phyloP scores from a whole-genome alignment of 2,329 filamentous ascomycete genomes.

The Aspergillus bombycis region DNA sequence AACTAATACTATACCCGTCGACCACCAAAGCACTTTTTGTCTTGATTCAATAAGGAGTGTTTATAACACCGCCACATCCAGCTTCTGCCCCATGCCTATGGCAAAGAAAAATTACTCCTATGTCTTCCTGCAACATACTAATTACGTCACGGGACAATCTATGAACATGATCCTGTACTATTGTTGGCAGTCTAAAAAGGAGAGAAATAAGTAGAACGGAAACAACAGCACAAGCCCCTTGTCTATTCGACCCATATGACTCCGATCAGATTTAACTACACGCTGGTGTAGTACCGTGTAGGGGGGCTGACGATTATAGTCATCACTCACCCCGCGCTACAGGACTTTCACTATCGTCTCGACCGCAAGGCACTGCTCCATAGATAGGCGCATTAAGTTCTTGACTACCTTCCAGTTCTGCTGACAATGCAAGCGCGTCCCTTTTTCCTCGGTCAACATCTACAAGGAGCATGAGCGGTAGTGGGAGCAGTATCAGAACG shows the following conservation, averaged over 20 bases:
- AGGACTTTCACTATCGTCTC: neutral
- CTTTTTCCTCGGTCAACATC: slow-evolving; percentile 77
- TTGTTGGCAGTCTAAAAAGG: neutral
- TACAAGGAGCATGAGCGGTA: slow-evolving; percentile 82
- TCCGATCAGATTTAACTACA: slow-evolving; percentile 1
- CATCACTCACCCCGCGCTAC: neutral
- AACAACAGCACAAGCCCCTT: neutral
- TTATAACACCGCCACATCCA: too few relatives aligned
- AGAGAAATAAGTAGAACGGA: neutral
- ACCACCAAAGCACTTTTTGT: too few relatives aligned
- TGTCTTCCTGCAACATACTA: neutral
- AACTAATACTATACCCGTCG: too few relatives aligned
- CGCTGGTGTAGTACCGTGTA: neutral
- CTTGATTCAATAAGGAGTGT: too few relatives aligned
- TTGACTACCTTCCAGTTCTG: slow-evolving; percentile 45
- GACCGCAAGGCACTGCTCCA: slow-evolving; percentile 21
- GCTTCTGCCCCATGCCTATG: neutral
- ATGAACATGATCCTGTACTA: neutral
- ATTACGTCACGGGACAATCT: neutral
- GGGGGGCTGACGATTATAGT: neutral
- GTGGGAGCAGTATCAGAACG: slow-evolving; percentile 78
- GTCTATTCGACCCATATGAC: neutral
- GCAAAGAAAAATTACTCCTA: neutral
- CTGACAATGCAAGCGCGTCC: slow-evolving; percentile 68
- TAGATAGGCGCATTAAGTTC: slow-evolving; percentile 27